Evolutionary conservation across 2,329 filamentous ascomycete genomes (phyloP), one percentile per base, ranked within the genome.

Genomic region (Fusarium sp.): DNA sequence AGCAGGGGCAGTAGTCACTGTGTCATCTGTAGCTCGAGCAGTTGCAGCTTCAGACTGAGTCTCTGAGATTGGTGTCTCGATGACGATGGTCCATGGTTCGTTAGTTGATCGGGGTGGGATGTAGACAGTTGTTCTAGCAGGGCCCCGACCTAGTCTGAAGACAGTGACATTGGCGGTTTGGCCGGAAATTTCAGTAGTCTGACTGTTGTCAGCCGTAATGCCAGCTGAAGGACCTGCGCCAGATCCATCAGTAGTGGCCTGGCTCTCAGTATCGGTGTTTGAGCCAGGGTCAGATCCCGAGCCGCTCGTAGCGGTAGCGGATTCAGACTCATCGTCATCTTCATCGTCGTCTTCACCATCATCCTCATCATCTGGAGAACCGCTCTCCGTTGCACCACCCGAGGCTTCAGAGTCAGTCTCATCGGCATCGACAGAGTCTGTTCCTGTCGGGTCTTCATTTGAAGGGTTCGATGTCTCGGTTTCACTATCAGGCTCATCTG

Each of bases 31-130:
- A 22, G 53, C 62, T 0, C 40, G 45, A 17, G 45, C 54, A 1
- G 61, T 66, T 8, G 54, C 61, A 7, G 46, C 61, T n/a, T 66
- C 63, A 0, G 61, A 49, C 15, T 66, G 63, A 1, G 63, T 66
- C 14, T 60, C 65, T 6, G 45, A 20, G 0, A 54, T 43, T 5
- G 50, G 66, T 0, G 65, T 69, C 10, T 66, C 66, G 0, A 68
- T 61, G 1, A 68, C 53, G 0, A 45, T 28, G 0, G 66, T 69
- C 49, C 66, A 68, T 1, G 54, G 40, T 1, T 68, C 65, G 1
- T 45, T 50, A 1, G 44, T 43, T 4, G 18, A 18, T 1, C 45
- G 39, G 1, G 65, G 65, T 10, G 65, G 44, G 5, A 68, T 42
- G 26, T 55, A 69, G 3, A 61, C 43, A 0, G 65, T 66, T 15